phyloP scores from a whole-genome alignment of 139 green algal species.

The Axilococcus clingmanii region DNA sequence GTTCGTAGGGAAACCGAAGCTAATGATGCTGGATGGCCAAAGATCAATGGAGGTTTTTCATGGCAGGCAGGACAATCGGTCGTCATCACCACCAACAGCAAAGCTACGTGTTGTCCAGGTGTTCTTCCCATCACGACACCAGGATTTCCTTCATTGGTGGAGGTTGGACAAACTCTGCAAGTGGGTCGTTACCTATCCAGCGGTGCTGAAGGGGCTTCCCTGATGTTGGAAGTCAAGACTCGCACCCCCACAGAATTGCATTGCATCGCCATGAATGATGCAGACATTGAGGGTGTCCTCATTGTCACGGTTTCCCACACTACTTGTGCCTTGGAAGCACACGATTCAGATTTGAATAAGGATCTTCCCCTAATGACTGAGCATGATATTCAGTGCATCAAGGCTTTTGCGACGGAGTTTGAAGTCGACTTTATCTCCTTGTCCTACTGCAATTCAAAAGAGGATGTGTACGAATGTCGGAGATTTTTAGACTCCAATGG shows the following conservation, averaged over 20 bases:
- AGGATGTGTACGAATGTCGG: constrained; percentile 30
- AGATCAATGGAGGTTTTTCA: constrained; percentile 26
- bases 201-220: constrained; percentile 41
- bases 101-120: constrained; percentile 16
- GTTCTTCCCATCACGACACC: constrained; percentile 50
- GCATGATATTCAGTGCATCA: constrained; percentile 29
- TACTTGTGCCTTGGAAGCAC: not conserved
- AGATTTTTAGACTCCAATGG: constrained; percentile 36
- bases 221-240: constrained; percentile 60
- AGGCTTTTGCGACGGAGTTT: constrained; percentile 30
- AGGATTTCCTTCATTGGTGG: constrained; percentile 32
- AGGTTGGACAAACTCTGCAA: constrained; percentile 53
- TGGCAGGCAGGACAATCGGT: constrained; percentile 24
- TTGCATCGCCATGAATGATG: constrained; percentile 59
- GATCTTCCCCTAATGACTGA: constrained; percentile 48
- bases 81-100: constrained; percentile 48
- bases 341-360: constrained; percentile 33
- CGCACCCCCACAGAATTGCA: constrained; percentile 18
- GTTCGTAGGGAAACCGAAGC: constrained; percentile 12
- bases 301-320: constrained; percentile 36
- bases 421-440: constrained; percentile 84
- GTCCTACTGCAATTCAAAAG: constrained; percentile 51
- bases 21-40: constrained; percentile 52
- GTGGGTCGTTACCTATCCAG: constrained; percentile 70
- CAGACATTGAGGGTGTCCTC: constrained; percentile 66